Conservation (phyloP, 2,329 filamentous ascomycete genomes). For the Colletotrichum spaethianum region DNA sequence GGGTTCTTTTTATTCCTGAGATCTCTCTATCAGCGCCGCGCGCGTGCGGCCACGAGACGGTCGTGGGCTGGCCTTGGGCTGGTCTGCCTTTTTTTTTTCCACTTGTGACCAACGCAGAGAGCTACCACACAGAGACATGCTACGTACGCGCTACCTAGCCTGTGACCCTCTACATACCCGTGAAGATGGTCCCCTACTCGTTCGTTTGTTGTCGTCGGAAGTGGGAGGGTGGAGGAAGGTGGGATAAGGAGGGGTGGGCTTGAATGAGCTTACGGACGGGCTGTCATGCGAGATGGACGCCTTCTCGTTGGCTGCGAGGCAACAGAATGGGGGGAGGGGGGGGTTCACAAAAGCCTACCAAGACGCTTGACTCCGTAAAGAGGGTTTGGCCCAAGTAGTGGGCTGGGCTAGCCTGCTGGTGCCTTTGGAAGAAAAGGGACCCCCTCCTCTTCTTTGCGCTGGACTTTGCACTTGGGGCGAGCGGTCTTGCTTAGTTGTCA, state of each 20-base stretch:
- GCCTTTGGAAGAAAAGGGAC: slow-evolving; percentile 8
- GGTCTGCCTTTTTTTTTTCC: background rate
- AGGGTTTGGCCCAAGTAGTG: background rate
- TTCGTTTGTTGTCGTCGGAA: background rate
- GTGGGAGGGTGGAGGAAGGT: slow-evolving; percentile 13
- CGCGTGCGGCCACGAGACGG: slow-evolving; percentile 3
- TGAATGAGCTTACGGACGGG: slow-evolving; percentile 34
- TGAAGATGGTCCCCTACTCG: slow-evolving; percentile 11
- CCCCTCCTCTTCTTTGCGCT: slow-evolving; percentile 20
- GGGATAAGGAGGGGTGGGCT: slow-evolving; percentile 9
- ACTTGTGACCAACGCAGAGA: slow-evolving; percentile 32
- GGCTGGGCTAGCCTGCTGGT: slow-evolving; percentile 22
- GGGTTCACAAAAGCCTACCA: background rate
- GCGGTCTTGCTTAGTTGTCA: slow-evolving; percentile 30
- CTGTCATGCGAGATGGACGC: slow-evolving; percentile 39
- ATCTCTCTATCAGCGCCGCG: slow-evolving; percentile 8
- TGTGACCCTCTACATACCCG: slow-evolving; percentile 24
- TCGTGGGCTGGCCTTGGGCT: background rate
- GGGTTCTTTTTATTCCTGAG: slow-evolving; percentile 22
- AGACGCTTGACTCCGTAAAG: background rate
- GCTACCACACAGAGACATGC: background rate
- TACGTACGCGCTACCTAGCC: background rate
- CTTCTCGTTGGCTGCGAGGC: slow-evolving; percentile 38
- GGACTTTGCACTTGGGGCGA: slow-evolving; percentile 4
- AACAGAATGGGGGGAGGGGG: background rate